Evolutionary conservation across 345 rosid species (phyloP), one percentile per base, ranked within the genome.

Genomic region (Diplotaxis tenuifolia): DNA sequence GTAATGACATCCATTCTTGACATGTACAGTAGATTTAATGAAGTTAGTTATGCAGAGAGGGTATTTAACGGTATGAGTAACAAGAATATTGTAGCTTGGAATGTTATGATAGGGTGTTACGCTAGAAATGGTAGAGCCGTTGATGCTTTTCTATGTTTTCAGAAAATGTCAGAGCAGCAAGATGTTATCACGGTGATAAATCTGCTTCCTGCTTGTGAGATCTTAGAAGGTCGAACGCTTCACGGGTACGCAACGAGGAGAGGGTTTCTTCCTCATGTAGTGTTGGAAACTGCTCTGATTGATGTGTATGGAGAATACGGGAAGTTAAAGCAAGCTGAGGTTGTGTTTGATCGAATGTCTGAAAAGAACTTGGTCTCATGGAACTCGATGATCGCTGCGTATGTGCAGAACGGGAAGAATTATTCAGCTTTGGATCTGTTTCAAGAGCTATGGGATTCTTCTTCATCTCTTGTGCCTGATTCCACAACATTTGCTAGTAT

Each of bases 91-190:
- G 90, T 85, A 67, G 82, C 86, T 74, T 92, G 93, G 89, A 92
- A 92, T 76, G 85, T 88, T 56, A 85, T 92, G 93, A 58, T 88
- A 57, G 84, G 82, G 9, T 95, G 86, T 28, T 89, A 90, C 76
- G 83, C 78, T 77, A 57, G 60, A 20, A 84, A 78, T 69, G 74
- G 68, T 34, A 62, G 58, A 62, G 79, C 68, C 32, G 5, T 25
- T 3, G 79, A 86, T 75, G 87, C 90, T 15, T 81, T 86, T 59
- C 55, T 78, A 70, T 86, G 88, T 62, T 68, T 88, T 79, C 82
- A 75, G 72, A 81, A 68, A 52, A 83, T 92, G 87, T 83, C 71
- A 38, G 84, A 83, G 81, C 76, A 40, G 70, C 88, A 89, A 0
- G 96, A 90, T 83, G 77, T 66, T 52, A 68, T 90, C 67, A 87